Conservation (phyloP, 2,329 filamentous ascomycete species). For the Colletotrichum agaves region DNA sequence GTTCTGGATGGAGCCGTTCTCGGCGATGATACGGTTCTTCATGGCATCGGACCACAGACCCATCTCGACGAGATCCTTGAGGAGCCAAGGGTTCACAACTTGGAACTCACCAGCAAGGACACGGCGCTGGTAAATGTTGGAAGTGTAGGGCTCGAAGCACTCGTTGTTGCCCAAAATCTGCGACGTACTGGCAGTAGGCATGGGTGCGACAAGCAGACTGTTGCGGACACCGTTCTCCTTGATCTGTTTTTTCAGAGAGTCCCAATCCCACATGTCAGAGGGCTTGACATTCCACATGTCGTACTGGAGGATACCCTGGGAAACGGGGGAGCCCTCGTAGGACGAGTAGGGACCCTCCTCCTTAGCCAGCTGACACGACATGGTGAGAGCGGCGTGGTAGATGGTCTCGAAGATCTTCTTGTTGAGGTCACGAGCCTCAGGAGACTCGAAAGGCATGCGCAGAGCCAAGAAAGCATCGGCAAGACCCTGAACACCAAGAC, state of each 20-base stretch:
- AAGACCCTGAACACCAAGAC: constrained; percentile 96
- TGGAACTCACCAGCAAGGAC: constrained; percentile 99
- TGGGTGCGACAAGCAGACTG: constrained; percentile 92
- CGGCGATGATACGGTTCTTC: constrained; percentile 99
- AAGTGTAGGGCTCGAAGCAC: constrained; percentile 99
- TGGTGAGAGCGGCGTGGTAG: constrained; percentile 93
- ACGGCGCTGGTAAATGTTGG: constrained; percentile 99
- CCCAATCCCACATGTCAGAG: constrained; percentile 97
- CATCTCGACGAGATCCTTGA: constrained; percentile 98
- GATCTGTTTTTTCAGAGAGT: constrained; percentile 86
- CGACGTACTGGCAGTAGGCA: constrained; percentile 97
- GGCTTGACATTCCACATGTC: constrained; percentile 99
- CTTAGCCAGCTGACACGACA: constrained; percentile 88
- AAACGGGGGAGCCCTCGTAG: constrained; percentile 93
- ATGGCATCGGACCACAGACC: constrained; percentile 99
- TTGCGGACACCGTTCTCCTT: constrained; percentile 94
- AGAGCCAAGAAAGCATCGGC: constrained; percentile 98
- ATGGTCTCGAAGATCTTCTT: constrained; percentile 99
- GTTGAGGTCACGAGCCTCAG: constrained; percentile 93
- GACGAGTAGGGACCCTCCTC: constrained; percentile 86
- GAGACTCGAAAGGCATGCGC: constrained; percentile 95
- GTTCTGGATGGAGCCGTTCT: constrained; percentile 94
- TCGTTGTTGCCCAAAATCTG: constrained; percentile 99
- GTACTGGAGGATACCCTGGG: constrained; percentile 95
- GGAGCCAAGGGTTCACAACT: constrained; percentile 98